A percentile compares a stretch with the other conserved stretches of the same genome.
phyloP scores from a whole-genome alignment of 305 asterid species.

The Solanum hybrid region DNA sequence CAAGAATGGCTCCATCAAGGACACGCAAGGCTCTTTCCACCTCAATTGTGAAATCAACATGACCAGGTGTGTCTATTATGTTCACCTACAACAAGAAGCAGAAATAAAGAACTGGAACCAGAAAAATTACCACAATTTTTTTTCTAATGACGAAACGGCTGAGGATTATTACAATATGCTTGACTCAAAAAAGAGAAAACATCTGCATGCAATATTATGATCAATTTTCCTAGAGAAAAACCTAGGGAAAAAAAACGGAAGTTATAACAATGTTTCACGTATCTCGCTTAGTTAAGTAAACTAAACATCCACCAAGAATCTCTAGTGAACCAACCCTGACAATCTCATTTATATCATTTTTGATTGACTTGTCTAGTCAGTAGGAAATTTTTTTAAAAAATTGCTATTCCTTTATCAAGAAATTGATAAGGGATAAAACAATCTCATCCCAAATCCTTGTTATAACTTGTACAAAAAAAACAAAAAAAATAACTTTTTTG shows the following conservation, averaged over 20 bases:
- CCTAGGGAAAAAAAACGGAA: not conserved
- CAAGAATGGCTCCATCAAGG: constrained; percentile 94
- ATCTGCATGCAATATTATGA: not conserved
- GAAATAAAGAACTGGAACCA: not conserved
- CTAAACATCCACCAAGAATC: not conserved
- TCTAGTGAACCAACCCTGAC: not conserved
- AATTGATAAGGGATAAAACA: not conserved
- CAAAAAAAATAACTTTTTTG: not conserved
- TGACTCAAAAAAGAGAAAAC: not conserved
- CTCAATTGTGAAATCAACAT: constrained; percentile 95
- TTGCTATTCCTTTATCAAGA: not conserved
- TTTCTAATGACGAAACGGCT: not conserved
- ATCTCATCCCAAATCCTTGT: not conserved
- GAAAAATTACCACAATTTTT: not conserved
- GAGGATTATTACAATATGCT: not conserved
- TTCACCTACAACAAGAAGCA: constrained; percentile 52
- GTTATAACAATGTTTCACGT: not conserved
- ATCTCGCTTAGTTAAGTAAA: not conserved
- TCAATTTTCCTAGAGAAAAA: not conserved
- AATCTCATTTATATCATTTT: not conserved
- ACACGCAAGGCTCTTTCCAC: constrained; percentile 99
- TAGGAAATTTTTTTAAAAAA: not conserved
- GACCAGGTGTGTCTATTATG: constrained; percentile 97
- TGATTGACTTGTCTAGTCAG: not conserved
- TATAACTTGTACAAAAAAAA: not conserved